Conservation (phyloP, 371 early-diverging fungal species). For the Rhizopus delemar region DNA sequence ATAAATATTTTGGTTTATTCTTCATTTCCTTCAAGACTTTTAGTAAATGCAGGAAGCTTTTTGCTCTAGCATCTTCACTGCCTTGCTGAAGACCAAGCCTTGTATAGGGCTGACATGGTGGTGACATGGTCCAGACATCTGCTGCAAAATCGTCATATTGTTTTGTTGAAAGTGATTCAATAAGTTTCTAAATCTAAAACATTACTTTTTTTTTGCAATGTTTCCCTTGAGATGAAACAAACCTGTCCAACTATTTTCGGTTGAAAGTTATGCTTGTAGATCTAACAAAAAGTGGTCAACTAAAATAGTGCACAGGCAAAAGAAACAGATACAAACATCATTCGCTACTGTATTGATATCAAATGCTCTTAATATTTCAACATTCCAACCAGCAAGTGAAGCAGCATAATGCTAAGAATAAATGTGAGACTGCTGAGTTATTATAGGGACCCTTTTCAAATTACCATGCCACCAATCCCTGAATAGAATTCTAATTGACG, state of each 20-base stretch:
- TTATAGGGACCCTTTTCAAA: not conserved
- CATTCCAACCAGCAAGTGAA: conserved; percentile 54
- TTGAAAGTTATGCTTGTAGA: conserved; percentile 76
- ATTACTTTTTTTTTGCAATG: conserved; percentile 1
- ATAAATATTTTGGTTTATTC: conserved; percentile 67
- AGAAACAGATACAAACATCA: conserved; percentile 42
- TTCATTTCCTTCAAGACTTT: conserved; percentile 58
- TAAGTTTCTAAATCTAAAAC: conserved; percentile 48
- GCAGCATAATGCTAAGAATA: conserved; percentile 71
- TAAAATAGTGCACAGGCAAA: not conserved
- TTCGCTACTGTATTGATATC: conserved; percentile 84
- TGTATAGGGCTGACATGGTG: conserved; percentile 86
- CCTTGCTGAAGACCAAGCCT: conserved; percentile 75
- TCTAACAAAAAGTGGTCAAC: conserved; percentile 12
- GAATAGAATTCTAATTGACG: conserved; percentile 69
- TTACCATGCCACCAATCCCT: conserved; percentile 76
- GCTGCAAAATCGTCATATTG: conserved; percentile 66
- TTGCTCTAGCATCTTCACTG: conserved; percentile 74
- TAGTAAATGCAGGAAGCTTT: conserved; percentile 73
- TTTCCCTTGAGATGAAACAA: conserved; percentile 1
- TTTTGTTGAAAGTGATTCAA: conserved; percentile 66
- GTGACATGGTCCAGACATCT: conserved; percentile 84
- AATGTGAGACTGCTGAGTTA: not conserved
- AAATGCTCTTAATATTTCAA: conserved; percentile 69
- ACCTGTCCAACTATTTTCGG: conserved; percentile 67